These are phyloP conservation scores for Hyphopichia burtonii DNA, from an alignment of 1,139 yeast genomes.

Conservation along the genomic window DNA sequence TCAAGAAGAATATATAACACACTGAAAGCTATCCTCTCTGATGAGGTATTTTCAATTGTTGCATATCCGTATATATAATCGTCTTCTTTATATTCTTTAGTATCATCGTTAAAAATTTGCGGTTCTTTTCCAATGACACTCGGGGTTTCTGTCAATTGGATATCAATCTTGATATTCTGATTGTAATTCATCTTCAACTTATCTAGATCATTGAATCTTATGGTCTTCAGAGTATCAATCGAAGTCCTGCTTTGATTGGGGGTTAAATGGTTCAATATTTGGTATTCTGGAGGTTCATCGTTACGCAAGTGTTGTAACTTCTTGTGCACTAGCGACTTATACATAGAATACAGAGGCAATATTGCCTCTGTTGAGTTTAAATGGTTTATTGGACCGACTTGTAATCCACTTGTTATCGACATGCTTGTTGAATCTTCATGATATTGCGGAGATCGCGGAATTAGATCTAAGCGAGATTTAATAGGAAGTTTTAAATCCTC, in stretches of 20 bases:
- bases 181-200: background rate
- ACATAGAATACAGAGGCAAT: conserved; percentile 11
- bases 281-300: conserved; percentile 2
- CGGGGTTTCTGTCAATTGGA: background rate
- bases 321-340: conserved; percentile 9
- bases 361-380: conserved; percentile 3
- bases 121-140: background rate
- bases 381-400: background rate
- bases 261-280: background rate
- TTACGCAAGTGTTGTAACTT: background rate
- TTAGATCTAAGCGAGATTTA: background rate
- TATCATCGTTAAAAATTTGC: background rate
- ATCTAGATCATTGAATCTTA: background rate
- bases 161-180: background rate
- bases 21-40: background rate
- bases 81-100: background rate
- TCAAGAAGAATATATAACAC: conserved; percentile 2
- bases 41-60: background rate
- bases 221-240: background rate
- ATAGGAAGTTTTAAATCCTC: background rate
- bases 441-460: background rate
- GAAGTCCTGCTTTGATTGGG: background rate
- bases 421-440: background rate
- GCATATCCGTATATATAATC: conserved; percentile 3
- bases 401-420: background rate